phyloP scores from a whole-genome alignment of 2,329 filamentous ascomycete genomes.

The Colletotrichum navitas region DNA sequence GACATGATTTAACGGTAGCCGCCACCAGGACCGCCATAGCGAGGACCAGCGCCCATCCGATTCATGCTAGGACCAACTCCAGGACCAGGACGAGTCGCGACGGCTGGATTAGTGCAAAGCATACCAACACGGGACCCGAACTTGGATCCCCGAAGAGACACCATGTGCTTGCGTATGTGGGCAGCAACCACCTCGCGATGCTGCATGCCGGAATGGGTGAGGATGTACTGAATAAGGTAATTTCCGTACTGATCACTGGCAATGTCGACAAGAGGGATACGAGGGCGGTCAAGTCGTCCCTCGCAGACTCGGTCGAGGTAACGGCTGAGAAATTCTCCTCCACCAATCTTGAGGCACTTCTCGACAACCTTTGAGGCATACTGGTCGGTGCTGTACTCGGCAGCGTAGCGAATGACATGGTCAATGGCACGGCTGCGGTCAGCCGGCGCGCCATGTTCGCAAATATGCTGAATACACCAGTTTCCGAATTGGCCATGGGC shows the following conservation, averaged over 20 bases:
- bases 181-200: constrained; percentile 93
- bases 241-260: constrained; percentile 99
- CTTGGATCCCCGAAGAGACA: constrained; percentile 96
- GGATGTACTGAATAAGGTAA: constrained; percentile 96
- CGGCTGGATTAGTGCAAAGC: constrained; percentile 96
- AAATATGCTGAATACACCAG: constrained; percentile 99
- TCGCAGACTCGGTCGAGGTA: constrained; percentile 96
- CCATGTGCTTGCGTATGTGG: constrained; percentile 99
- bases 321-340: constrained; percentile 87
- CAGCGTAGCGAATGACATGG: constrained; percentile 92
- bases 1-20: constrained; percentile 65
- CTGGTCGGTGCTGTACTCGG: constrained; percentile 98
- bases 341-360: constrained; percentile 98
- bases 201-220: constrained; percentile 87
- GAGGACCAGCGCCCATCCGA: constrained; percentile 69
- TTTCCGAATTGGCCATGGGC: constrained; percentile 98
- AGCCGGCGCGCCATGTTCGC: constrained; percentile 91
- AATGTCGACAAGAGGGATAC: constrained; percentile 97
- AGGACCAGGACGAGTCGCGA: constrained; percentile 89
- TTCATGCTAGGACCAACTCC: constrained; percentile 76
- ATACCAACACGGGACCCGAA: constrained; percentile 98
- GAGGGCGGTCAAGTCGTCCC: constrained; percentile 88
- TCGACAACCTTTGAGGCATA: constrained; percentile 99
- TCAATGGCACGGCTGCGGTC: constrained; percentile 95
- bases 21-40: constrained; percentile 61